Evolutionary conservation across 1,284 basidiomycete species (phyloP), one percentile per base, ranked within the genome.

Genomic region (Sporisorium reilianum): DNA sequence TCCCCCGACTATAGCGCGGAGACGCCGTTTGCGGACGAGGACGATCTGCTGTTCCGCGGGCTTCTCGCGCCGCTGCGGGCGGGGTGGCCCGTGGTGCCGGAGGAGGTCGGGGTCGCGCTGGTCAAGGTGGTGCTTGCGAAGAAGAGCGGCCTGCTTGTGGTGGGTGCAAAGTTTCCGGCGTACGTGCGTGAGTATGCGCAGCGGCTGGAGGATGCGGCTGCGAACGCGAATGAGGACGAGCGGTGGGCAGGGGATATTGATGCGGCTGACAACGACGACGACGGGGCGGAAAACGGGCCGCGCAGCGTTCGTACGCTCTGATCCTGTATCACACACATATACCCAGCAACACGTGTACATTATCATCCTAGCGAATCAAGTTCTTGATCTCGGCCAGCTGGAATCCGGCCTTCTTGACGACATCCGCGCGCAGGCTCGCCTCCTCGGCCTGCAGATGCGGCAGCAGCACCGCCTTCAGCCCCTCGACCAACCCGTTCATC

Each of bases 401-500:
- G 25, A 74, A 77, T 4, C 78, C 78, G 22, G 76, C 76, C 7
- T 53, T 49, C 26, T 73, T 69, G 3, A 80, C 63, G n/a, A 63
- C 68, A 2, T 41, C 45, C 3, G 78, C 69, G 10, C 72, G 48
- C 5, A 80, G 45, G 51, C 65, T 70, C n/a, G 60, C 63, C 58
- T 80, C 78, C 23, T 80, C 78, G 14, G 72, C 78, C 32, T 64
- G 63, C 10, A 80, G 53, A 61, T 80, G 78, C 9, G 71, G 76
- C 52, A 80, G 55, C 25, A 80, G 38, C 3, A 68, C 53, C n/a
- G 28, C 25, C n/a, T 59, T 66, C 32, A 80, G 53, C 18, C 53
- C 51, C 5, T 58, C 52, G 0, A 75, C 53, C 26, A 71, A 42
- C 5, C 16, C 45, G 2, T 38, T 40, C 55, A 79, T 63, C 41